Conservation (phyloP, 2,329 filamentous ascomycete species). For the Cercospora citrullina region DNA sequence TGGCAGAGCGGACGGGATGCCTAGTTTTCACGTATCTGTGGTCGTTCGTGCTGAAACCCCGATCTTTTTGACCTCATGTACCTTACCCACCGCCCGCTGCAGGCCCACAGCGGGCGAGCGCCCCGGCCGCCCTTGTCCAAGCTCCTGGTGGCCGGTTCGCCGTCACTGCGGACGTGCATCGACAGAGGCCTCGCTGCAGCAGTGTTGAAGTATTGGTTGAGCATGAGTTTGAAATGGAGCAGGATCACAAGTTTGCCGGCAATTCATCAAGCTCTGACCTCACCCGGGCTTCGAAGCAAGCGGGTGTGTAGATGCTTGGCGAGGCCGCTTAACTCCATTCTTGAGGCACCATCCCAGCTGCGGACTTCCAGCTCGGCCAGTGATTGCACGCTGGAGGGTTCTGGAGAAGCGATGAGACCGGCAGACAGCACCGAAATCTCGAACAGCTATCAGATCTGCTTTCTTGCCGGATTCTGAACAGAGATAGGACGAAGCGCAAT, state of each 20-base stretch:
- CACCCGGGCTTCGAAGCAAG: neutral
- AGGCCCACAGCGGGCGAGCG: neutral
- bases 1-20: conserved; percentile 13
- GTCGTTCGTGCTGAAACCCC: neutral
- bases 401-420: neutral
- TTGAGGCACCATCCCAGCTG: neutral
- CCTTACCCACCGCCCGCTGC: neutral
- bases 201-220: neutral
- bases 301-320: neutral
- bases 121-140: neutral
- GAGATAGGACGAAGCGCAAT: neutral
- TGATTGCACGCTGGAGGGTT: neutral
- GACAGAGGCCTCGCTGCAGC: neutral
- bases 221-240: neutral
- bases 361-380: neutral
- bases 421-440: neutral
- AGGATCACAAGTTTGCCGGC: neutral
- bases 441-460: neutral
- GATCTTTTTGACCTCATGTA: neutral
- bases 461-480: neutral
- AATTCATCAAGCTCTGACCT: neutral
- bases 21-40: conserved; percentile 13
- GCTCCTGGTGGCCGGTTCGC: neutral
- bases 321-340: neutral
- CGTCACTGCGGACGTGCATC: neutral